Base-by-base conservation (phyloP, 371 early-diverging fungal species). In the Saksenaea vasiformis region DNA sequence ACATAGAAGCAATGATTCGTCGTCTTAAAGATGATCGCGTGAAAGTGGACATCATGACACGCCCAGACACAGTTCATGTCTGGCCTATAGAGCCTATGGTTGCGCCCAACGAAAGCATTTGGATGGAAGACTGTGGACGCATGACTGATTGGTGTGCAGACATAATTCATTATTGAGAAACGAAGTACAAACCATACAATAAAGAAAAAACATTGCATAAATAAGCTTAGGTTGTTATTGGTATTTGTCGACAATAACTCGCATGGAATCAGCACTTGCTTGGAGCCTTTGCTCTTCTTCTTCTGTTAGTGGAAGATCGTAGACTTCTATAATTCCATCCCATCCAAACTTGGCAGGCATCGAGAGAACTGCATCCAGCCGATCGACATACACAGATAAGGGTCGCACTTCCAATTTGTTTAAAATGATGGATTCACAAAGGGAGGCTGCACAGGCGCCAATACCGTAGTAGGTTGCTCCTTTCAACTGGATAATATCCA, bases 381-480 rank as follows among this genome's bases (percentile, higher is more conserved):
- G 73, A 17, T 87, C 87, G 60, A 84, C 77, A 62, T 80, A 93
- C 43, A 85, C 83, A 59, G 87, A 85, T 0, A 94, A 68, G 0
- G 94, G 93, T 22, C 82, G 77, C 53, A 91, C 79, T 41, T 86
- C 74, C 62, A 78, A 77, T 43, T 87, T 84, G 72, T 93, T 84
- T 54, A 87, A 69, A 17, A 91, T 54, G 60, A 93, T 86, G 5
- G 85, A 75, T 60, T 90, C 85, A 53, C 88, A 86, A 15, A 95
- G 64, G 9, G 80, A 79, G 0, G 93, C 87, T 1, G 88, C 90
- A 54, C 91, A 91, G 5, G 91, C 91, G 54, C 91, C 95, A 63
- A 95, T 93, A 37, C 95, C 95, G 65, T 87, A 95, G 71, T 91
- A 89, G 0, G 95, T 94, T 3, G 93, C 87, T 13, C 95, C 95